Base-by-base conservation (phyloP, 2,329 filamentous ascomycete genomes). In the Colletotrichum chlorophyti region DNA sequence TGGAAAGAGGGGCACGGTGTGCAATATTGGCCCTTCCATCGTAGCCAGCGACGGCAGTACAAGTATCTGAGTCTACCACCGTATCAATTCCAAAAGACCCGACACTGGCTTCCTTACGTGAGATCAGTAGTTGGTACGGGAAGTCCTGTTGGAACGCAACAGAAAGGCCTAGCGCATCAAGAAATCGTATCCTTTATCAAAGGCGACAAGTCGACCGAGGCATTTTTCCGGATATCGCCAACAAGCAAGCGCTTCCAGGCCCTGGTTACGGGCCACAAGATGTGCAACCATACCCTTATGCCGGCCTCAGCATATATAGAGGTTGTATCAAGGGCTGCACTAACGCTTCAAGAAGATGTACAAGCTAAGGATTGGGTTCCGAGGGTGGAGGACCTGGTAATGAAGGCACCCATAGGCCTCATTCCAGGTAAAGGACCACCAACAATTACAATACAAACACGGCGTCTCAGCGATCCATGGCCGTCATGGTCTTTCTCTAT, bases 71-170 rank as follows among this genome's bases (percentile, higher is more conserved):
- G 59, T 17, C 49, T 72, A n/a, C 69, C 70, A 4, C 58, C 64
- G 0, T 70, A 70, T 17, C 69, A 70, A 26, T 72, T 71, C 32
- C 65, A 68, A 11, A 66, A 68, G 45, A 63, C 58, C 5, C 46
- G 53, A 1, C 65, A 70, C 42, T 71, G 70, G 68, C 58, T 68
- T 14, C 58, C 64, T 2, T 48, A 57, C 3, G 50, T 37, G 3
- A 17, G 37, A 5, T 5, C 23, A 23, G 24, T 11, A 29, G 9
- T 10, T n/a, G 7, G 2, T 6, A 14, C 15, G 4, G 23, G 5
- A 12, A 26, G 7, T 12, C 1, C 12, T 0, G 9, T 10, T 10
- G 7, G 5, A 3, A 7, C n/a, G 0, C 14, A 2, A 23, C 12
- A 6, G 6, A 29, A 27, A 14, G n/a, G 27, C 9, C 3, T 12